Base-by-base conservation (phyloP, 164 flowering plant species). In the Magnolia officinalis region DNA sequence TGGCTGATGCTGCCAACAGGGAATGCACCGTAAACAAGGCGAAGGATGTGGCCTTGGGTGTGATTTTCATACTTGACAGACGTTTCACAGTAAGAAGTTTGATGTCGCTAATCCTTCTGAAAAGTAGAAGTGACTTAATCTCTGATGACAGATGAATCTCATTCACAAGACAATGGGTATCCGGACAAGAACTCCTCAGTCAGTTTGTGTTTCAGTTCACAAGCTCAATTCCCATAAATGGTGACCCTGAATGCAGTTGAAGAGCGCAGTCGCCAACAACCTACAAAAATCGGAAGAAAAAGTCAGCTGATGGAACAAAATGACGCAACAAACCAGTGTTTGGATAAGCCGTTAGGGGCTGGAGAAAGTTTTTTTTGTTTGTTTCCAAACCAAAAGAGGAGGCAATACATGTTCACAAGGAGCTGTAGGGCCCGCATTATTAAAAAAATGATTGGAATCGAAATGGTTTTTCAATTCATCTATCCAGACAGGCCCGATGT, bases 191-290 rank as follows among this genome's bases (percentile, higher is more conserved):
- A 11, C 29, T 31, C 19, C 9, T 19, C 29, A 5, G 3, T 4
- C 19, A 67, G 71, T 52, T 65, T 69, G 8, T 19, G 18, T 26
- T 76, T 88, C 83, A 90, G 78, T 94, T 92, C 70, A 91, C 93
- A 75, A 87, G 79, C 81, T 92, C 96, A 19, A 92, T 78, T 58
- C 86, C 91, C 1, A 89, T 85, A 78, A 90, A 82, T 69, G 92
- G 80, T 59, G 37, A 66, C 23, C 94, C 94, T 7, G 83, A 85
- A 85, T 92, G 98, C 59, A 94, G 84, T 78, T 92, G 93, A 79
- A 89, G 92, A n/a, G 98, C 98, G 66, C 88, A 89, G 75, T 92
- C 91, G 14, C 96, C 97, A 67, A 92, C 91, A 31, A 92, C 90
- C 97, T 94, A 61, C 6, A 67, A 61, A 29, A 73, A 23, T 20